These are phyloP conservation scores for Tolypocladium ophioglossoides DNA, from an alignment of 2,329 filamentous ascomycete genomes.

Conservation along the genomic window DNA sequence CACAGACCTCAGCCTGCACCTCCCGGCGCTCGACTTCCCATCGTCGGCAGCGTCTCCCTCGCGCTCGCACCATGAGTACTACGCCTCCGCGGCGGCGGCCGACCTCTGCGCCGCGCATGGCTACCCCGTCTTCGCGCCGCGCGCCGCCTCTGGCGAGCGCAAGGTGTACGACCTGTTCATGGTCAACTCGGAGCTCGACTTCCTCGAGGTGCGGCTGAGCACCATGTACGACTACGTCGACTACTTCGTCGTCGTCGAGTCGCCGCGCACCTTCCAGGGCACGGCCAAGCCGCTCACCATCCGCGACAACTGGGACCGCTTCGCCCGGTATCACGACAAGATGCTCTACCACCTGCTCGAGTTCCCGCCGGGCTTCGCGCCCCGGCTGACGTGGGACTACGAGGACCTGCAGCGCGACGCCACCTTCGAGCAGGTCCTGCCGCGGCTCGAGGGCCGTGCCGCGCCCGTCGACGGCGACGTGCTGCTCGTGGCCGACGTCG, in stretches of 20 bases:
- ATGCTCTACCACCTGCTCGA: constrained; percentile 49
- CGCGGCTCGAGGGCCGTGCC: constrained; percentile 28
- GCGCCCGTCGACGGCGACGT: constrained; percentile 40
- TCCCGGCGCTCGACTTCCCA: not conserved
- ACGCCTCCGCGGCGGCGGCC: constrained; percentile 2
- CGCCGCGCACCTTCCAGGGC: constrained; percentile 46
- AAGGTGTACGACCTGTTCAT: constrained; percentile 44
- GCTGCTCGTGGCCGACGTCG: constrained; percentile 49
- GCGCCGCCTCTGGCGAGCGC: constrained; percentile 12
- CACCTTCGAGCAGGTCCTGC: constrained; percentile 46
- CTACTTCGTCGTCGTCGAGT: constrained; percentile 56
- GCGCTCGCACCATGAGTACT: not conserved
- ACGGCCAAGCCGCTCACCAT: constrained; percentile 42
- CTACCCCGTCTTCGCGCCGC: constrained; percentile 18
- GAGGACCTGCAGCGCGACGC: constrained; percentile 45
- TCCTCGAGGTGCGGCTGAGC: constrained; percentile 53
- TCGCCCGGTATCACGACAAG: constrained; percentile 43
- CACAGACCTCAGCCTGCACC: not conserved
- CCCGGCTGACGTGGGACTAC: constrained; percentile 32
- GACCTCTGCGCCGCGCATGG: constrained; percentile 21
- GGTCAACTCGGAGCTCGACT: constrained; percentile 53
- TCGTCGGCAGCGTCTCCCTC: not conserved
- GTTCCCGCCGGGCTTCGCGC: constrained; percentile 30
- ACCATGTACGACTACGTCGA: constrained; percentile 48
- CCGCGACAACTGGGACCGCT: constrained; percentile 40